Base-by-base conservation (phyloP, 371 early-diverging fungal species). In the Rhizopus sp. region DNA sequence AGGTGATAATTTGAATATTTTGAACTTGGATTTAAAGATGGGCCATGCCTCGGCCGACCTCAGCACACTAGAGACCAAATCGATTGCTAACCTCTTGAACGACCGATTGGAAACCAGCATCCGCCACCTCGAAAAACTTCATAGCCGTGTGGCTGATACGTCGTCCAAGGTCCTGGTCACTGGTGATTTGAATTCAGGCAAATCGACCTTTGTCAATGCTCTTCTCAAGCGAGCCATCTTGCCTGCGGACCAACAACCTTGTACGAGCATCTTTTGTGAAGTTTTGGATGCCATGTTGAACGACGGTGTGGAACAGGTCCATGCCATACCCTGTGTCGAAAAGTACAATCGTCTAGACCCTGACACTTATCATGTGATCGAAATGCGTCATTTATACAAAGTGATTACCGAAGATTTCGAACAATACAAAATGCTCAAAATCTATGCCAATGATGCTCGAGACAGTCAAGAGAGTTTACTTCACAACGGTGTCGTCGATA, bases 121-220 rank as follows among this genome's bases (percentile, higher is more conserved):
- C 44, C 79, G 80, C 31, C 94, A 97, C 66, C 77, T 96, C 23
- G 88, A 90, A 55, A 88, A 86, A 49, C 84, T 99, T 13, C 66
- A 85, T 35, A 77, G 78, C 23, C 88, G 99, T 31, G 89, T 97
- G 9, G 77, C 84, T 9, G 99, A 99, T 78, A 91, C 87, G 32
- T 89, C 91, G 17, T 94, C 93, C 57, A 91, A 92, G 72, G 93
- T 99, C 4, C 77, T 99, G 30, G 95, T 98, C 39, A 96, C 98
- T 3, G 99, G 99, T 51, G 99, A 99, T 68, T 72, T 99, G 57
- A 99, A 99, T 62, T 92, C 96, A 10, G 99, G 99, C 45, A 99
- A 99, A 77, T 88, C 88, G 30, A 96, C 98, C 1, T 89, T 99
- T 62, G 94, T 99, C 50, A 99, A 99, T 67, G 94, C 99, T 29